Evolutionary conservation across 1,284 basidiomycete species (phyloP).

Genomic region (Malassezia obtusa): DNA sequence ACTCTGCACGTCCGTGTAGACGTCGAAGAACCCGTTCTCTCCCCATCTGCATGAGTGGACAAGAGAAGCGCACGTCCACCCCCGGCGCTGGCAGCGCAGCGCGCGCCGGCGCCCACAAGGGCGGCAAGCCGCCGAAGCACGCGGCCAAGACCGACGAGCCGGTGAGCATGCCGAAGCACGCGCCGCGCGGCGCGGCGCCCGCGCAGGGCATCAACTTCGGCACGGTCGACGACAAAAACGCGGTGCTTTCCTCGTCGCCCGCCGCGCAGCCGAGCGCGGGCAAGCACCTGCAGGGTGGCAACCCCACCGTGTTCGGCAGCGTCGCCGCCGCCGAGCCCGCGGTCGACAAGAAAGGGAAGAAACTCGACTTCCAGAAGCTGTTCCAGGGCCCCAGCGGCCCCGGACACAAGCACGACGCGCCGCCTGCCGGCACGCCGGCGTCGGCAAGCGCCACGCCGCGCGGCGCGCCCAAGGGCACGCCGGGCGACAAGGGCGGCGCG

Average conservation of each 20-base stretch:
- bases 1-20: neutral
- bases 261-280: constrained; percentile 45
- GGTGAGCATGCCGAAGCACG: constrained; percentile 16
- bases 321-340: constrained; percentile 34
- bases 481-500: neutral
- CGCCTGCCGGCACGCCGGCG: neutral
- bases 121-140: constrained; percentile 16
- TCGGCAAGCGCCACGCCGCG: neutral
- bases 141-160: constrained; percentile 16
- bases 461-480: neutral
- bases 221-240: constrained; percentile 48
- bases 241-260: constrained; percentile 49
- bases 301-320: constrained; percentile 48
- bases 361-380: constrained; percentile 48
- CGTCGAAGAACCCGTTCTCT: neutral
- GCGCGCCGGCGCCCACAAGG: constrained; percentile 14
- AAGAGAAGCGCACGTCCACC: constrained; percentile 14
- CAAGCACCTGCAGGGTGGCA: constrained; percentile 39
- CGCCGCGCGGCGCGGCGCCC: constrained; percentile 5
- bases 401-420: constrained; percentile 1
- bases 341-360: constrained; percentile 38
- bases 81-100: constrained; percentile 1
- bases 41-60: constrained; percentile 13
- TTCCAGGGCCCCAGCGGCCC: constrained; percentile 37
- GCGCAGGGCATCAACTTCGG: constrained; percentile 49